A percentile compares a stretch with the other conserved stretches of the same genome.
Evolutionary conservation across 352 stramenopile genomes (phyloP).

Genomic region (Phytopythium ostracodes): DNA sequence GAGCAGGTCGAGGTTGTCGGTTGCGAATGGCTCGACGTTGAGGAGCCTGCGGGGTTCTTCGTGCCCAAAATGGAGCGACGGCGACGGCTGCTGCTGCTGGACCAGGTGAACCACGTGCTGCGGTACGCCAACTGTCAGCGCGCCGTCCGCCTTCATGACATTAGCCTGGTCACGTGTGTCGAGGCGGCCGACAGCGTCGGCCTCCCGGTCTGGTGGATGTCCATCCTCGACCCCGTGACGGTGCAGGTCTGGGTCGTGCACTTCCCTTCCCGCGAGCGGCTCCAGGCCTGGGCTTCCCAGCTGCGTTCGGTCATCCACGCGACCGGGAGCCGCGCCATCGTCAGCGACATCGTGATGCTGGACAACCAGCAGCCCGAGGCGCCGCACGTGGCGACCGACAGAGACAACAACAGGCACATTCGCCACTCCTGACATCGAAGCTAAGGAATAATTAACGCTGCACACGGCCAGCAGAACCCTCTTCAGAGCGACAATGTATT

Average conservation of each 20-base stretch:
- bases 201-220: slow-evolving; percentile 54
- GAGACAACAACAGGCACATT: neutral
- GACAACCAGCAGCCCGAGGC: slow-evolving; percentile 5
- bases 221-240: slow-evolving; percentile 43
- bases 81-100: slow-evolving; percentile 43
- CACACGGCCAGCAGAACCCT: slow-evolving; percentile 61
- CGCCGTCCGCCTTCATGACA: slow-evolving; percentile 51
- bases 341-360: slow-evolving; percentile 38
- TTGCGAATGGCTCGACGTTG: slow-evolving; percentile 51
- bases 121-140: slow-evolving; percentile 51
- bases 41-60: slow-evolving; percentile 50
- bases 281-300: slow-evolving; percentile 40
- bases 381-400: neutral
- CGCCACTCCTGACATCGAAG: neutral
- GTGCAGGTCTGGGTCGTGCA: slow-evolving; percentile 65
- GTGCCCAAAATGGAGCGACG: slow-evolving; percentile 35
- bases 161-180: slow-evolving; percentile 54
- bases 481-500: slow-evolving; percentile 80
- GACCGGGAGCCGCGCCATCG: slow-evolving; percentile 25
- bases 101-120: slow-evolving; percentile 54
- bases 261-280: slow-evolving; percentile 36
- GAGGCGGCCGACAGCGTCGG: slow-evolving; percentile 34
- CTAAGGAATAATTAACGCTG: neutral
- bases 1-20: neutral
- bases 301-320: slow-evolving; percentile 31